Percentiles rank a stretch among this genome's conserved stretches.
These are phyloP conservation scores for Gyromitra esculenta DNA, from an alignment of 2,329 filamentous ascomycete species.

Conservation along the genomic window DNA sequence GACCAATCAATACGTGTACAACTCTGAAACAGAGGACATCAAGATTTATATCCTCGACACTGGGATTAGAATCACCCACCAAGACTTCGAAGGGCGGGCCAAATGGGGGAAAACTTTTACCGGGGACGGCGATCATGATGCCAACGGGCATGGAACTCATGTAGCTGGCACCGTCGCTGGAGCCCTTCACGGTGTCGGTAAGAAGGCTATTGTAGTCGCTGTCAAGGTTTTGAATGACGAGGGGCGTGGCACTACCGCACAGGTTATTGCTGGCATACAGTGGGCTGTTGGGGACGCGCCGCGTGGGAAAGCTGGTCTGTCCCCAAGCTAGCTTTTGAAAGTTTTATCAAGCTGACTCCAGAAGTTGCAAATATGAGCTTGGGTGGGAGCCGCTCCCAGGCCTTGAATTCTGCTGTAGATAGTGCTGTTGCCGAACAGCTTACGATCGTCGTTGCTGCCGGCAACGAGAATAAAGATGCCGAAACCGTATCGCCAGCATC, in stretches of 20 bases:
- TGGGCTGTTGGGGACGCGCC: not conserved
- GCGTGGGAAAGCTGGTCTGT: not conserved
- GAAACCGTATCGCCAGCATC: conserved; percentile 60
- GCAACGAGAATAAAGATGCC: conserved; percentile 67
- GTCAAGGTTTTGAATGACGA: not conserved
- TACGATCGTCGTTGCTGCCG: conserved; percentile 95
- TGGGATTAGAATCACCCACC: not conserved
- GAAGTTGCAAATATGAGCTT: not conserved
- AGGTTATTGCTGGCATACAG: not conserved
- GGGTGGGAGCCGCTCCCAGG: conserved; percentile 61
- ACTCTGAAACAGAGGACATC: not conserved
- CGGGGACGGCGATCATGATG: not conserved
- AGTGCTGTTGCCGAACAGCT: conserved; percentile 89
- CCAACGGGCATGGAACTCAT: not conserved
- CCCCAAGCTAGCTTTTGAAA: not conserved
- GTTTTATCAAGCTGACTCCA: not conserved
- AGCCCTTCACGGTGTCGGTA: not conserved
- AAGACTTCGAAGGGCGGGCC: not conserved
- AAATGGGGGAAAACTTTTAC: not conserved
- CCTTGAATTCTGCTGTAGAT: conserved; percentile 87
- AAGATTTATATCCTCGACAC: not conserved
- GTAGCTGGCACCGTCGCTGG: not conserved
- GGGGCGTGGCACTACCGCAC: not conserved
- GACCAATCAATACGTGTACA: not conserved
- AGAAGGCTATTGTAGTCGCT: not conserved